Base-by-base conservation (phyloP, 2,329 filamentous ascomycete species). In the Talaromyces sp. region DNA sequence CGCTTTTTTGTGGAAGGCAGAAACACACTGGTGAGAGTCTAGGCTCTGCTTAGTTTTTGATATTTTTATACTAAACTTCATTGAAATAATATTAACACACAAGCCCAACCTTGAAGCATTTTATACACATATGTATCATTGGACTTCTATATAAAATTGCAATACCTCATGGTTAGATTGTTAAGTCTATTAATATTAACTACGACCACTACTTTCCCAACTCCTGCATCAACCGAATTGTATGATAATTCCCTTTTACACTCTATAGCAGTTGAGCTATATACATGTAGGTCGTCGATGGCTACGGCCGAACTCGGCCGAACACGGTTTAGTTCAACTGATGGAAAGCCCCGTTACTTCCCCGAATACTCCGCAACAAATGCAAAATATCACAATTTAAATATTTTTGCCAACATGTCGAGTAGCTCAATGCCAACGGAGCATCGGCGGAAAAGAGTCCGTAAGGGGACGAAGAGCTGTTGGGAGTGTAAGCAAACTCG, bases 401-500 rank as follows among this genome's bases (percentile, higher is more conserved):
- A 7, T n/a, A 39, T 39, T 39, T 13, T n/a, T 6, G 36, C 17
- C 36, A n/a, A 39, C 36, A 39, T 39, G 36, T 8, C 17, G 17
- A 39, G 7, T 39, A 39, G 36, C 15, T 39, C 36, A n/a, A n/a
- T 39, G 36, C 15, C 36, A 5, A n/a, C 36, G 36, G 36, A 39
- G n/a, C 5, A 39, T 39, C 56, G 49, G n/a, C 56, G 56, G 19
- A 58, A 58, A 39, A 39, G 36, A 58, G 39, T 58, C 7, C 56
- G 56, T 36, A 58, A 58, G n/a, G 56, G 56, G 5, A 58, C 56
- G 1, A 42, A 47, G 4, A 58, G 56, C 28, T 58, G 56, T 44
- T 58, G 56, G 56, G 56, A 58, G 28, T 58, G 56, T 39, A 39
- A 39, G 36, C 36, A 39, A 30, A 1, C 36, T 13, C 36, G 36